Conservation (phyloP, 1,139 yeast genomes). For the Hyphopichia buzzinii region DNA sequence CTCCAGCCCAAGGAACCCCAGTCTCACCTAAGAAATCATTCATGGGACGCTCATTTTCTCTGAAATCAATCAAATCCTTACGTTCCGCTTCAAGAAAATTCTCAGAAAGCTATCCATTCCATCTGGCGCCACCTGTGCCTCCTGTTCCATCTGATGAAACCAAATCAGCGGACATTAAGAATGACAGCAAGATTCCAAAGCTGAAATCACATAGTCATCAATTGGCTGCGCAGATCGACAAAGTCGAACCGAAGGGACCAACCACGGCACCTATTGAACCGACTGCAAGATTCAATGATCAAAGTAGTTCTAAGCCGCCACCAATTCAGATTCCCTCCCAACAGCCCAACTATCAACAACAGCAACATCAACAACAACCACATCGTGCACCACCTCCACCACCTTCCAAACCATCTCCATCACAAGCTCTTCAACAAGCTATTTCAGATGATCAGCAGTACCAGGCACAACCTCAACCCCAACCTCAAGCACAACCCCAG, state of each 20-base stretch:
- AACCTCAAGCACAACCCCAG: constrained; percentile 8
- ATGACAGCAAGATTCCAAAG: constrained; percentile 33
- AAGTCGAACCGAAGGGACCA: constrained; percentile 24
- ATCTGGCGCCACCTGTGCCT: constrained; percentile 17
- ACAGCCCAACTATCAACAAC: constrained; percentile 6
- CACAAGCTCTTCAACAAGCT: constrained; percentile 9
- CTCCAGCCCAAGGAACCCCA: constrained; percentile 11
- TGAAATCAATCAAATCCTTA: constrained; percentile 38
- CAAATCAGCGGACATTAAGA: neutral
- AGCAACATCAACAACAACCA: constrained; percentile 6
- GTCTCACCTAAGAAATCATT: constrained; percentile 14
- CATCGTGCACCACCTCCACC: constrained; percentile 17
- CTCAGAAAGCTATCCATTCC: constrained; percentile 19
- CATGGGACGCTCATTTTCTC: constrained; percentile 39
- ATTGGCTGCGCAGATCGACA: constrained; percentile 25
- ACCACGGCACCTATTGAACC: constrained; percentile 43
- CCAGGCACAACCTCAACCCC: constrained; percentile 1
- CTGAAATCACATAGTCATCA: constrained; percentile 45
- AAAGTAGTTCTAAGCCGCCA: too few species aligned
- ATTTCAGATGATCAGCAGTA: neutral
- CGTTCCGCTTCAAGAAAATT: constrained; percentile 21
- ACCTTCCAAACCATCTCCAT: constrained; percentile 7
- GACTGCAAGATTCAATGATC: constrained; percentile 23
- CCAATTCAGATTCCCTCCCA: constrained; percentile 1
- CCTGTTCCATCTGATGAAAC: constrained; percentile 3